Conservation (phyloP, 768 basidiomycete genomes). For the Obba rivulosa region DNA sequence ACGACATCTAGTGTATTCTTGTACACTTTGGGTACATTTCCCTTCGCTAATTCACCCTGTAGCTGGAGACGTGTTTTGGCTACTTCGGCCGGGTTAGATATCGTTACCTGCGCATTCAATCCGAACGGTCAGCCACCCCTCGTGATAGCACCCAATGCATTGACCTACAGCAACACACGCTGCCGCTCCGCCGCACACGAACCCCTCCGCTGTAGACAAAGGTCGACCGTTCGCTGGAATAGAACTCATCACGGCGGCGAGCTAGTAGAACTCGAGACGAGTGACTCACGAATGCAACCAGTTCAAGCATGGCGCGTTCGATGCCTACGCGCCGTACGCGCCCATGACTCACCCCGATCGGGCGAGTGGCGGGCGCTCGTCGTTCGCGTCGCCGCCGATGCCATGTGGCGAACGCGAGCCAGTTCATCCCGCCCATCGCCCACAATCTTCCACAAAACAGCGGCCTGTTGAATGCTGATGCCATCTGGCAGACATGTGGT, state of each 20-base stretch:
- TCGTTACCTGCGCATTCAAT: slow-evolving; percentile 50
- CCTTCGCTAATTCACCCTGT: slow-evolving; percentile 89
- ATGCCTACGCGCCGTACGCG: neutral
- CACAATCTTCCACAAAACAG: too few relatives aligned
- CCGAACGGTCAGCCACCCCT: neutral
- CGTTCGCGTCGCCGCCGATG: neutral
- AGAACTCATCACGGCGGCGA: too few relatives aligned
- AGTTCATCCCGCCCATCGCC: too few relatives aligned
- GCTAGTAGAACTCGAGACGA: neutral
- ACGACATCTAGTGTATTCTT: slow-evolving; percentile 85
- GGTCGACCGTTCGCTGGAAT: slow-evolving; percentile 13
- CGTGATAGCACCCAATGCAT: slow-evolving; percentile 9
- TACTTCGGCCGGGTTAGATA: slow-evolving; percentile 78
- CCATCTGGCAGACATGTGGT: slow-evolving; percentile 11
- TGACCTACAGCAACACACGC: slow-evolving; percentile 83
- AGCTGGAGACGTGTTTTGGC: slow-evolving; percentile 95
- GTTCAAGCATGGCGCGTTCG: neutral
- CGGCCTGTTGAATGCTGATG: slow-evolving; percentile 1
- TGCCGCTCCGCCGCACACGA: slow-evolving; percentile 85
- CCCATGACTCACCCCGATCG: neutral
- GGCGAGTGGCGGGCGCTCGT: neutral
- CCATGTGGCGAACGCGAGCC: neutral
- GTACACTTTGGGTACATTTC: slow-evolving; percentile 71
- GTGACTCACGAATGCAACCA: neutral
- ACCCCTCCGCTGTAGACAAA: slow-evolving; percentile 73